Conservation (phyloP, 164 flowering plant genomes). For the Litsea cubeba region DNA sequence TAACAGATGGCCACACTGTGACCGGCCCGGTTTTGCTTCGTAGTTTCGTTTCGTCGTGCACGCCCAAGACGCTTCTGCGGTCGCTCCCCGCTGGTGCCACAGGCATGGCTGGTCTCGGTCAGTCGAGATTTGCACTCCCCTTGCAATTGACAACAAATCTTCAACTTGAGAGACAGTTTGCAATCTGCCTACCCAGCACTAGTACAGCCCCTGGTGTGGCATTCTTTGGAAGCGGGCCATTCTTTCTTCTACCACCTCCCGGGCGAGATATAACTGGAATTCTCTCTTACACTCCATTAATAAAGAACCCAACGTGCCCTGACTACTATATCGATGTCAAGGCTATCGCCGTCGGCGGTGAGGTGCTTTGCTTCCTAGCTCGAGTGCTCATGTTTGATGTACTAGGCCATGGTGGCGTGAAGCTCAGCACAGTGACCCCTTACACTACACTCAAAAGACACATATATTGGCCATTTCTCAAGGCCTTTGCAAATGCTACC, state of each 20-base stretch:
- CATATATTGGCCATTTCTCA: constrained; percentile 19
- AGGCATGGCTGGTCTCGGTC: constrained; percentile 34
- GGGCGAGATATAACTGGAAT: constrained; percentile 8
- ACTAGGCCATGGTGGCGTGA: constrained; percentile 23
- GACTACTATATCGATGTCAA: constrained; percentile 29
- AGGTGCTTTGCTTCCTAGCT: constrained; percentile 4
- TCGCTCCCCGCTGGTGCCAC: constrained; percentile 19
- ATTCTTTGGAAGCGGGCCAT: constrained; percentile 33
- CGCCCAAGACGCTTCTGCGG: constrained; percentile 15
- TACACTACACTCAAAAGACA: constrained; percentile 30
- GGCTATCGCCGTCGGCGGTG: constrained; percentile 16
- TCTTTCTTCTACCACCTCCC: constrained; percentile 17
- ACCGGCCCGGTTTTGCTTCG: constrained; percentile 4
- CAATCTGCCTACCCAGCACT: constrained; percentile 30
- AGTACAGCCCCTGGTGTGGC: constrained; percentile 18
- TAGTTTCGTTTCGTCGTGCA: constrained; percentile 22
- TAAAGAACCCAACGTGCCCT: constrained; percentile 4
- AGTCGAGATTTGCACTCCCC: constrained; percentile 19
- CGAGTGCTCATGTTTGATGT: constrained; percentile 14
- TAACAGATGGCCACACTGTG: constrained; percentile 24
- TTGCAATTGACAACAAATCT: constrained; percentile 14
- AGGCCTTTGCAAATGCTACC: constrained; percentile 24
- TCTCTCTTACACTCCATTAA: constrained; percentile 26
- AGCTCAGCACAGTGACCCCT: constrained; percentile 34
- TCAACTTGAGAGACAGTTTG: constrained; percentile 17